Base-by-base conservation (phyloP, 257 asterid genomes). In the Orobanche coerulescens region DNA sequence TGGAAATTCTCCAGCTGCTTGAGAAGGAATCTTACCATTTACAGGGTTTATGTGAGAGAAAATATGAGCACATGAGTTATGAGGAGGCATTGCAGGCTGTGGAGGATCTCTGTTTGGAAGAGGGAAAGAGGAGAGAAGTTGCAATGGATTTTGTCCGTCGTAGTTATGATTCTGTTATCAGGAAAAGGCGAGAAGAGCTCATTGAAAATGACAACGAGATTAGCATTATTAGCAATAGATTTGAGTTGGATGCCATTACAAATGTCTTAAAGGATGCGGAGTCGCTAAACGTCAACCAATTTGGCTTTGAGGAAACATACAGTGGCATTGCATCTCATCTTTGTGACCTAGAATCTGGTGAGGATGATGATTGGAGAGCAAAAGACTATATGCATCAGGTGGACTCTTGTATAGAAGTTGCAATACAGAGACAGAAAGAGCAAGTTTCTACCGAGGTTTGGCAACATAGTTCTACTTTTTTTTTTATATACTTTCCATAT, bases 361-460 rank as follows among this genome's bases (percentile, higher is more conserved):
- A 82, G 69, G 91, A 83, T 47, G 59, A 53, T 53, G 97, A 84
- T 51, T 80, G 90, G 97, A 84, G 91, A 73, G 76, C 76, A 54
- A 92, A 82, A 59, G 96, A 88, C 61, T 71, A 73, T 65, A 71
- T 82, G 64, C 95, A 81, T 71, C 95, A 86, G 79, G 86, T 78
- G 68, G 96, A 93, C 72, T 80, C 99, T 70, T 81, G 88, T 71
- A 69, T 93, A 60, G 97, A 89, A 82, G 86, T 79, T 67, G 95
- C 96, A 70, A 75, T 89, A 62, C 97, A 84, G 76, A 82, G 86
- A 80, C 99, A 83, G 80, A 93, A 93, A 63, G 99, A 93, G 55
- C 92, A 83, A 23, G 88, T 89, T 52, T 83, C 99, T 34, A 60
- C 73, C 64, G 99, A 93, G 96, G 99, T 93, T 66, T 65, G 74